Base-by-base conservation (phyloP, 2,329 filamentous ascomycete species). In the Paecilomyces variotii region DNA sequence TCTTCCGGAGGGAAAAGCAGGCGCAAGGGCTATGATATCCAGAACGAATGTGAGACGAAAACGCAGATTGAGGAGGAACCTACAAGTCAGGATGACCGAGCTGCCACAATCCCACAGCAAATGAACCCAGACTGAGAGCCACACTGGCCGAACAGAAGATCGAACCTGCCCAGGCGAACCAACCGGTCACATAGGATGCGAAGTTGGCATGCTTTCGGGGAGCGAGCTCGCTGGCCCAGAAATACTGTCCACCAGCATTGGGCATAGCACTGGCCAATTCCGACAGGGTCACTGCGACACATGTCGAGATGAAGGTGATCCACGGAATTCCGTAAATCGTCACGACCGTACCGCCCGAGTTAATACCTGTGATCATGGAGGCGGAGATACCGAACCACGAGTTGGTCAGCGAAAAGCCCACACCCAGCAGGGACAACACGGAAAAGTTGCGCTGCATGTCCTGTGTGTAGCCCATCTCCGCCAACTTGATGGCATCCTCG, bases 111-210 rank as follows among this genome's bases (percentile, higher is more conserved):
- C 80, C 80, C 49, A 81, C 74, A 28, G 76, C 61, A 0, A 77
- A 79, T 64, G 72, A 74, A 7, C 75, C 78, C 54, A 80, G 68
- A 24, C 75, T 74, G 53, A 82, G 62, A 4, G 79, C 77, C 11
- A 81, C 78, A 66, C 76, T 79, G 25, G 81, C 80, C 60, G 72
- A 78, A 11, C 80, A 81, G 62, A 82, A 82, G 58, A 83, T 76
- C 30, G 74, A 73, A 10, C 79, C 79, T 25, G 78, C 76, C 75
- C 78, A 82, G 2, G 78, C 78, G 57, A 80, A 74, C 73, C 76
- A 80, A 2, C 78, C 78, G 0, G 76, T 79, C 56, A 78, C 57
- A 58, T 79, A 80, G n/a, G 74, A 76, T 9, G 75, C 72, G 54
- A 78, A 71, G 28, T 74, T 76, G 0, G 75, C 72, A 59, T 73